Evolutionary conservation across 2,329 filamentous ascomycete genomes (phyloP), one percentile per base, ranked within the genome.

Genomic region (Davidsoniella eucalypti): DNA sequence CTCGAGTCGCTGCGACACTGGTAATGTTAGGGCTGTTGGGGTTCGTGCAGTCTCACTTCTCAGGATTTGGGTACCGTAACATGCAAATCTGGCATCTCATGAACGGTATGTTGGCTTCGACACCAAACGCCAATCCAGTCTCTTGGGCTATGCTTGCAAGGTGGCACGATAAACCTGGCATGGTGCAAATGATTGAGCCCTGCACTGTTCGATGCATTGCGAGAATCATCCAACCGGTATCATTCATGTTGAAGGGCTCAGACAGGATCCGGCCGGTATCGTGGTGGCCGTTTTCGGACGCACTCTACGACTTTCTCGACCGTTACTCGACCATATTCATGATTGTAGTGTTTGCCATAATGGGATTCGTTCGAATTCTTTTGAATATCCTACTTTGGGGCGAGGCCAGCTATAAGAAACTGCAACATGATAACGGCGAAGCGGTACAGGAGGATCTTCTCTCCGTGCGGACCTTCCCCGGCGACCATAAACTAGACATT

Each of bases 11-110:
- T 2, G 84, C 84, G 1, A 84, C 82, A 0, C 71, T 81, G 10
- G 78, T 87, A 26, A 80, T 86, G 61, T 66, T 86, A 18, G 78
- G 77, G 1, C 84, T 87, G 55, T 74, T 88, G 5, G 60, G 87
- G 14, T 76, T 81, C 41, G 76, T 84, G 1, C 84, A 88, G 56
- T 84, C 80, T 71, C 84, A 88, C 58, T 87, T 87, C 56, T 82
- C 84, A 55, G 79, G 81, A 43, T 45, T 43, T 33, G 41, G 41
- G 9, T 44, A 39, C 26, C 36, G 50, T 29, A 38, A 50, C 21
- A 36, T 50, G 40, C 49, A 43, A 17, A 21, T 25, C 25, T 23
- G 21, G 21, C 41, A 43, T 39, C 21, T 38, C 3, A 29, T 48
- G 18, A 21, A 29, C 14, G 14, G n/a, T n/a, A 43, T 48, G 17